These are phyloP conservation scores for carrot (Daucus carota) DNA, from an alignment of 129 eudicot species.

Conservation along the genomic window DH1_v3.0 NC_030384.2:47914501-47915000, in stretches of 20 bases:
- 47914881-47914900: not conserved
- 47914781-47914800: not conserved
- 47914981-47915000: not conserved
- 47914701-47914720: too few species aligned
- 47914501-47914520: not conserved
- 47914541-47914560: not conserved
- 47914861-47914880: not conserved
- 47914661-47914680: not conserved
- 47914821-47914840: not conserved
- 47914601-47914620: not conserved
- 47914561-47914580: not conserved
- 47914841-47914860: not conserved
- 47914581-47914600: not conserved
- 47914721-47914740: too few species aligned
- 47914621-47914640: not conserved
- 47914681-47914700: not conserved
- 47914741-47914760: not conserved
- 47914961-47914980: not conserved
- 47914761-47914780: not conserved
- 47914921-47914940: too few species aligned
- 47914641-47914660: not conserved
- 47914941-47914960: not conserved
- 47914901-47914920: not conserved
- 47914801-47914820: not conserved
- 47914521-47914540: not conserved